These are phyloP conservation scores for Pelargonium myrrhifolium DNA, from an alignment of 441 rosid genomes.

Conservation along the genomic window DNA sequence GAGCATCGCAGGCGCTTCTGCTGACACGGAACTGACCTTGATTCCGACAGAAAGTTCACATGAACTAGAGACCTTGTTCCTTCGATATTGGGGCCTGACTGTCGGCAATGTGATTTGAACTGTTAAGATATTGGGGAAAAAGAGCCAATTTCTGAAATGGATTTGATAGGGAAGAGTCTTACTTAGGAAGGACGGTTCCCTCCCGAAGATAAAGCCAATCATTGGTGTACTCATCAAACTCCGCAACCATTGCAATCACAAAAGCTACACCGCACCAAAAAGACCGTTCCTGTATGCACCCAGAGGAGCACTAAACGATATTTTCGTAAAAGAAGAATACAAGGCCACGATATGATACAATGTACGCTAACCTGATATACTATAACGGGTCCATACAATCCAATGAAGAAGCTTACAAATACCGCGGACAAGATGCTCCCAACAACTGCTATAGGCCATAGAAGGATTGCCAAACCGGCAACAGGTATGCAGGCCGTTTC, in stretches of 20 bases:
- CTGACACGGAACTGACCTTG: constrained; percentile 27
- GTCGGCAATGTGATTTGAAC: constrained; percentile 18
- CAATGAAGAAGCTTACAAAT: constrained; percentile 58
- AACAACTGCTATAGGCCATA: constrained; percentile 72
- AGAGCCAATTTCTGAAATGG: neutral
- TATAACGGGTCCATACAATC: constrained; percentile 60
- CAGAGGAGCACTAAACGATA: neutral
- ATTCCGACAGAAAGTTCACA: constrained; percentile 42
- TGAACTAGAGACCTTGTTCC: constrained; percentile 36
- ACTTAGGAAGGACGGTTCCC: constrained; percentile 79
- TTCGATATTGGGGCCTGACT: constrained; percentile 70
- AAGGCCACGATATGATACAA: neutral
- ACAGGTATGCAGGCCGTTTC: constrained; percentile 75
- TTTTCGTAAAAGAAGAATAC: neutral
- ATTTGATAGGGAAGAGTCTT: constrained; percentile 20
- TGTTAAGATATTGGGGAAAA: constrained; percentile 19
- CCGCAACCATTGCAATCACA: constrained; percentile 85
- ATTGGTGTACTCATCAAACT: constrained; percentile 81
- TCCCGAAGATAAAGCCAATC: constrained; percentile 78
- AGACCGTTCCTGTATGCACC: constrained; percentile 51
- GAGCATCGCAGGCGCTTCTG: constrained; percentile 58
- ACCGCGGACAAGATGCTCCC: constrained; percentile 51
- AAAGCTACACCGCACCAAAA: constrained; percentile 61
- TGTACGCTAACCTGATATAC: constrained; percentile 56
- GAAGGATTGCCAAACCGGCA: constrained; percentile 63